phyloP scores from a whole-genome alignment of 768 basidiomycete species.

The Auricularia sp. region DNA sequence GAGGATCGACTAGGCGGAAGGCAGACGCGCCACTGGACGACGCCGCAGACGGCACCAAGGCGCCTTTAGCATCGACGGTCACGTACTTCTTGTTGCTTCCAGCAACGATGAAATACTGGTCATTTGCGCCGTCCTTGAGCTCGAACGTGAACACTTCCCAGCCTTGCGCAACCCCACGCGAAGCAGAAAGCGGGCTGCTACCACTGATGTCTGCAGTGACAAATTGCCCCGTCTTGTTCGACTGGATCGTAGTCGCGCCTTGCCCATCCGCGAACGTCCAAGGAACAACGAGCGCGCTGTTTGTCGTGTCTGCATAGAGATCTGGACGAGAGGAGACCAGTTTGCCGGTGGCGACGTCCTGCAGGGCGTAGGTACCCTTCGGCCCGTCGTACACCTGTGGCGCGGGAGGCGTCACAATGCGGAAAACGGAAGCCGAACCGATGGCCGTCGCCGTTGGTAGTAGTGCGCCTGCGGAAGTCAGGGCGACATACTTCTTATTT shows the following conservation, averaged over 20 bases:
- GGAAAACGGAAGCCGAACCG: not conserved
- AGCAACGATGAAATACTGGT: not conserved
- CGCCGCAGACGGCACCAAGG: not conserved
- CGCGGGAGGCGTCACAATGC: not conserved
- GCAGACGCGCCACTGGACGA: not conserved
- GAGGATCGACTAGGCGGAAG: not conserved
- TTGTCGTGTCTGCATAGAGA: slow-evolving; percentile 17
- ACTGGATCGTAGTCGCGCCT: slow-evolving; percentile 22
- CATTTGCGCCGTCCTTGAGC: not conserved
- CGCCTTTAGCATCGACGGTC: not conserved
- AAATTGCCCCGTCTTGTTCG: slow-evolving; percentile 17
- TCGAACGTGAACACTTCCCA: slow-evolving; percentile 15
- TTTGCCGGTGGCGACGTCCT: slow-evolving; percentile 16
- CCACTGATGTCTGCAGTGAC: slow-evolving; percentile 26
- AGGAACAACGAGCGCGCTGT: slow-evolving; percentile 14
- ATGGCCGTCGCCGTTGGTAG: not conserved
- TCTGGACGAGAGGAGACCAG: slow-evolving; percentile 19
- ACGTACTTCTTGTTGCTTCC: not conserved
- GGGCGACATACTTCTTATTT: not conserved
- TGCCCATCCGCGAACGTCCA: slow-evolving; percentile 23
- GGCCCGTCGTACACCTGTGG: slow-evolving; percentile 15
- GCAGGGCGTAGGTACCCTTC: slow-evolving; percentile 22
- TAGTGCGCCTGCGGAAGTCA: not conserved
- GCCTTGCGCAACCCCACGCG: slow-evolving; percentile 18
- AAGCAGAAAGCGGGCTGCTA: slow-evolving; percentile 18